Evolutionary conservation across 306 rosid species (phyloP), one percentile per base, ranked within the genome.

Genomic region (Vigna reflexopilosa): DNA sequence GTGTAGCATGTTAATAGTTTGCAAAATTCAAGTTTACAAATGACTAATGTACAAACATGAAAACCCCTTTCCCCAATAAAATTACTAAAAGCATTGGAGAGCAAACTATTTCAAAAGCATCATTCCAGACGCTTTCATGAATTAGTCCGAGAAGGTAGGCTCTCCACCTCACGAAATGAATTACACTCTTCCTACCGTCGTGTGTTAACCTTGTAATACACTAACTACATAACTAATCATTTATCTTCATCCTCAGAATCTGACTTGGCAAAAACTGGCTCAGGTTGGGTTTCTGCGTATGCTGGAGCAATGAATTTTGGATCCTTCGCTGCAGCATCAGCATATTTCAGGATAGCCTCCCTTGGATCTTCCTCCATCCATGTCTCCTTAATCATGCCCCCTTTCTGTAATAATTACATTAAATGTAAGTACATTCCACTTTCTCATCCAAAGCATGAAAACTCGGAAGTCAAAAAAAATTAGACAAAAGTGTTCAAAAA

Each of bases 351-450:
- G 84, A 92, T 92, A 82, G 98, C 98, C 81, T 92, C 98, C 85
- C 98, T 89, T 30, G 98, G 98, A 87, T 92, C 98, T 87, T 95
- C 98, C 6, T 95, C 98, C 98, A 95, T 95, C 98, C 98, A 95
- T 42, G 98, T 92, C 91, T 95, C 98, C 89, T 95, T 92, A 80
- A 94, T 95, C 93, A 95, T 70, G 52, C 95, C 98, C 12, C 97
- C 97, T 92, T 92, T 89, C 98, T 92, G 96, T 80, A 81, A 88
- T 75, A 81, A 88, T 75, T 82, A 54, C 57, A 55, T 11, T 13
- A 38, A 81, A 45, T 7, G 20, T 61, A 66, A 86, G 72, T 74
- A 77, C 71, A 71, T 72, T 75, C 71, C 51, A 52, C 62, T 24
- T 77, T 80, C 55, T 45, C 10, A 47, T 73, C 61, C 36, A 61